Percentiles rank a stretch among this genome's conserved stretches.
These are phyloP conservation scores for Populus hybrid DNA, from an alignment of 441 rosid genomes.

Conservation along the genomic window DNA sequence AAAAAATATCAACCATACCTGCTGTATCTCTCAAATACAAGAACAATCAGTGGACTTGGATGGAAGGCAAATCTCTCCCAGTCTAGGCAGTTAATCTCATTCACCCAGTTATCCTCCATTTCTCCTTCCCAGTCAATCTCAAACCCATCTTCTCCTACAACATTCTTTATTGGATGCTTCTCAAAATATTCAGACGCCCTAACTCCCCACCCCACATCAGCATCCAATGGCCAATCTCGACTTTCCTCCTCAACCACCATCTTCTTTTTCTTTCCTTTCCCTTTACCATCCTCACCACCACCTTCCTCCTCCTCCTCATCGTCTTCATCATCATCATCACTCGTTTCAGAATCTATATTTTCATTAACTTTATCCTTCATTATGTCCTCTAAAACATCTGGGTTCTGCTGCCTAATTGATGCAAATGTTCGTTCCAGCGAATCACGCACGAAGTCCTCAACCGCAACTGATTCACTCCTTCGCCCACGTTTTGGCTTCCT, in stretches of 20 bases:
- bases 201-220: slow-evolving; percentile 91
- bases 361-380: slow-evolving; percentile 45
- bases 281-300: slow-evolving; percentile 10
- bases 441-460: slow-evolving; percentile 71
- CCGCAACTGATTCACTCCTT: slow-evolving; percentile 74
- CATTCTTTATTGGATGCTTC: slow-evolving; percentile 70
- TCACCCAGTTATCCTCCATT: slow-evolving; percentile 76
- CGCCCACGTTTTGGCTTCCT: slow-evolving; percentile 70
- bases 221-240: slow-evolving; percentile 80
- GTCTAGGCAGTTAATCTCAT: slow-evolving; percentile 83
- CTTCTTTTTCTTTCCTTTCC: slow-evolving; percentile 26
- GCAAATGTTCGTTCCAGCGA: slow-evolving; percentile 61
- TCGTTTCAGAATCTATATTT: slow-evolving; percentile 24
- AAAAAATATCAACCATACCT: slow-evolving; percentile 33
- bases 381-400: slow-evolving; percentile 46
- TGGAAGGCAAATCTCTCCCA: slow-evolving; percentile 93
- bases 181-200: slow-evolving; percentile 90
- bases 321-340: slow-evolving; percentile 21
- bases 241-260: slow-evolving; percentile 83
- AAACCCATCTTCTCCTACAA: slow-evolving; percentile 74
- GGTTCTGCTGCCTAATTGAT: slow-evolving; percentile 52
- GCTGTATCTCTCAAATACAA: slow-evolving; percentile 75
- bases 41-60: slow-evolving; percentile 77
- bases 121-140: slow-evolving; percentile 94
- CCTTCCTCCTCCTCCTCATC: slow-evolving; percentile 17